Conservation (phyloP, 116 monocot genomes). For the Dioscorea cayenensis region DNA sequence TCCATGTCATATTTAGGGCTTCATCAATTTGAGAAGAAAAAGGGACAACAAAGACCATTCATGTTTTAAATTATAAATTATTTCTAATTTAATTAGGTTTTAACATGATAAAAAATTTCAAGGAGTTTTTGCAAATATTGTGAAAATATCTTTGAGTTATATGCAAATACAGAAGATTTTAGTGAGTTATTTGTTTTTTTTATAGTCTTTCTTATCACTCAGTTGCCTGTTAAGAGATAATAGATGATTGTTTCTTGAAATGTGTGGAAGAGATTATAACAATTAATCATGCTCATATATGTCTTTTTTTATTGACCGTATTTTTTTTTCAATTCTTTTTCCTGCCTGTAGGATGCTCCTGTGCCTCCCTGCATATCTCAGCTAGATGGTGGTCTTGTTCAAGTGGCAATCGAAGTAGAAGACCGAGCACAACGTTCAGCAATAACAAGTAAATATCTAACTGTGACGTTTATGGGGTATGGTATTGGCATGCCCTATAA, state of each 20-base stretch:
- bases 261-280: not conserved
- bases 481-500: not conserved
- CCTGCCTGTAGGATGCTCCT: constrained; percentile 70
- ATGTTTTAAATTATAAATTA: too few species aligned
- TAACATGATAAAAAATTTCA: too few species aligned
- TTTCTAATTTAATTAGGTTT: too few species aligned
- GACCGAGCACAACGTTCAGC: constrained; percentile 96
- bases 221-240: not conserved
- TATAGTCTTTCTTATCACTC: not conserved
- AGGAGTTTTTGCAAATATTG: too few species aligned
- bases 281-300: not conserved
- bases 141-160: too few species aligned
- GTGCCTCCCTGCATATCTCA: constrained; percentile 97
- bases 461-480: not conserved
- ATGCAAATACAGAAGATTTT: too few species aligned
- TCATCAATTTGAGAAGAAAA: too few species aligned
- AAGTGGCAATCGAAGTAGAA: constrained; percentile 98
- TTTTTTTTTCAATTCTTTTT: not conserved
- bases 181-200: too few species aligned
- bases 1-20: too few species aligned
- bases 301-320: not conserved
- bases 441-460: constrained; percentile 66
- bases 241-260: not conserved
- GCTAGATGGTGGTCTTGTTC: constrained; percentile 89
- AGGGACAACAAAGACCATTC: too few species aligned